Evolutionary conservation across 2,329 filamentous ascomycete species (phyloP), one percentile per base, ranked within the genome.

Genomic region (Curvularia verruculosa): DNA sequence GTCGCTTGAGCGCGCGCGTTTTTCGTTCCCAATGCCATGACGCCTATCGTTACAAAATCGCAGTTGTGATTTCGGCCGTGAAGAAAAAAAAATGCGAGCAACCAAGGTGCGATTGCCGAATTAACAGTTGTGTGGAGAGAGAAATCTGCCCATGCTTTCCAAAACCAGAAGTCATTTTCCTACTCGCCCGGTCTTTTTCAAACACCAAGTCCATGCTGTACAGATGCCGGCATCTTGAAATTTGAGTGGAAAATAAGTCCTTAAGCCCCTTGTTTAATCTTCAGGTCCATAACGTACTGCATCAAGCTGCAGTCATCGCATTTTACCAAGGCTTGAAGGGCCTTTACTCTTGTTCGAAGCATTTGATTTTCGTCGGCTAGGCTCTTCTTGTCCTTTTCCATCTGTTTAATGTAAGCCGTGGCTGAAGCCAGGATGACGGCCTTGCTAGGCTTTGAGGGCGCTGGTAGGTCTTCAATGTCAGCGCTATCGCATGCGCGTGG

Each of bases 381-480:
- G 18, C 63, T 65, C 56, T 76, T 73, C 66, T 77, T 76, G 53
- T 80, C 78, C 26, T 75, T 76, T 58, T 80, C 77, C 59, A 79
- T 72, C 55, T 79, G 75, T 65, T 80, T 78, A 69, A 81, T 80
- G 66, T 80, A 78, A 9, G 78, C 75, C 21, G 78, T 79, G 19
- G 79, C 79, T 1, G 76, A 79, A 9, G 78, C 78, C 28, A 81
- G 72, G 49, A 81, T 78, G 49, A 80, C 77, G n/a, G 79, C 78
- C 62, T 81, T 81, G 57, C 72, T 75, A 8, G 79, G 69, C 56
- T 79, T 78, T 4, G 75, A 75, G 12, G 78, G 74, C 1, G 77
- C 66, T 5, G 78, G 75, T 2, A 77, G 61, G 56, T 80, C 78
- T 54, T 81, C 78, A 28, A 80, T 78, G 49, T 80, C 78, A 13